Percentiles rank a stretch among this genome's conserved stretches.
These are phyloP conservation scores for Erodium trifolium DNA, from an alignment of 441 rosid species.

Conservation along the genomic window DNA sequence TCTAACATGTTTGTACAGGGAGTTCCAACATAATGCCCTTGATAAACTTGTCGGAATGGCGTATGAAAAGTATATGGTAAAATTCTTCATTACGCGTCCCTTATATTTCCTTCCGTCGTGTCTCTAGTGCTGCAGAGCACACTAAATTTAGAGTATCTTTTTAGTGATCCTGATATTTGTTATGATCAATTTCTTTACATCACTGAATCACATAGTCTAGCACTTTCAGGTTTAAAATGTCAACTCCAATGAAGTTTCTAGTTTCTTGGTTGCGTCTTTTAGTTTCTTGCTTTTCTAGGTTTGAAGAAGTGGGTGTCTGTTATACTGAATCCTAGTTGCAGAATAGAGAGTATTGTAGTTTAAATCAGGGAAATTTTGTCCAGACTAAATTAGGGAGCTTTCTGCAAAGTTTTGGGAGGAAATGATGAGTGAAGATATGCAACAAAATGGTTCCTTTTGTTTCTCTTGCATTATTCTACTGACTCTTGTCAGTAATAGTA, in stretches of 20 bases:
- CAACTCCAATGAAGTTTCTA: background rate
- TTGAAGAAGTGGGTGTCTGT: background rate
- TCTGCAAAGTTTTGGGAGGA: constrained; percentile 1
- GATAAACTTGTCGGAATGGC: constrained; percentile 79
- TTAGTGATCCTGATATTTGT: background rate
- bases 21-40: constrained; percentile 59
- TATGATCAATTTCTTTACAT: background rate
- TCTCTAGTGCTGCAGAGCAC: background rate
- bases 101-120: background rate
- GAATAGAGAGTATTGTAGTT: background rate
- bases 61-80: constrained; percentile 80
- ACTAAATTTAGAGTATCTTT: background rate
- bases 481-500: background rate
- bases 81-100: constrained; percentile 13
- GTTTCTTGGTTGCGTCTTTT: background rate
- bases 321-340: background rate
- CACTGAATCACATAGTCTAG: background rate
- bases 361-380: background rate
- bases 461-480: background rate
- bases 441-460: constrained; percentile 2
- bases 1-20: constrained; percentile 40
- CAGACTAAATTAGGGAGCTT: background rate
- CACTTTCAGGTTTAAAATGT: background rate
- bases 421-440: background rate
- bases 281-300: background rate